phyloP scores from a whole-genome alignment of 139 green algal genomes.

The Chlorella vulgaris region DNA sequence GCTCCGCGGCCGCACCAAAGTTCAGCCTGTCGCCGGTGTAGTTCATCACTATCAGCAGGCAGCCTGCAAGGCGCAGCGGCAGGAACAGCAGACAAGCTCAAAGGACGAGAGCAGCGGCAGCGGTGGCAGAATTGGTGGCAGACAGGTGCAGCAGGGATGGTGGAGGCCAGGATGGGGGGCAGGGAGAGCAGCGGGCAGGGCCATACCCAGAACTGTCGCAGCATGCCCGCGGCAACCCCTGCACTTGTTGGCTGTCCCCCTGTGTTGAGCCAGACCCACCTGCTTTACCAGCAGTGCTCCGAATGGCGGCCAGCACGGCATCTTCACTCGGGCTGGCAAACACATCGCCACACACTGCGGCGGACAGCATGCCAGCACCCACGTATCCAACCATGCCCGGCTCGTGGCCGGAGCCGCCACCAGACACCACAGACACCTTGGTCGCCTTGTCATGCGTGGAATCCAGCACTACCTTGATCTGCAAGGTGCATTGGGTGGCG shows the following conservation, averaged over 20 bases:
- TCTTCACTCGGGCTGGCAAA: conserved; percentile 82
- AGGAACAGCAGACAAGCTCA: neutral
- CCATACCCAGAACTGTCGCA: too few species aligned
- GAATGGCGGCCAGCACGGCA: conserved; percentile 84
- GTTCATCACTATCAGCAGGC: conserved; percentile 86
- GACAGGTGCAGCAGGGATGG: too few species aligned
- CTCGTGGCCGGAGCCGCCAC: conserved; percentile 89
- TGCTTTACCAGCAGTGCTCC: conserved; percentile 47
- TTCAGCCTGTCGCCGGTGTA: conserved; percentile 95
- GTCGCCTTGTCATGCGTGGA: conserved; percentile 20
- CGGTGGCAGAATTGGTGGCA: too few species aligned
- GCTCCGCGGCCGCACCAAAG: conserved; percentile 91
- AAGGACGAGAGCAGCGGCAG: neutral
- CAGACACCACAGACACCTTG: conserved; percentile 70
- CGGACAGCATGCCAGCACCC: conserved; percentile 80
- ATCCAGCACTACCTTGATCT: conserved; percentile 62
- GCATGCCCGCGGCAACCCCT: too few species aligned
- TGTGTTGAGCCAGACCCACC: too few species aligned
- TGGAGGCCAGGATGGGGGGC: too few species aligned
- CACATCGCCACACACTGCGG: conserved; percentile 89
- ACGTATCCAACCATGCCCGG: conserved; percentile 84
- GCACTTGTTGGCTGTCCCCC: too few species aligned
- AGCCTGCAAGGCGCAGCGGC: conserved; percentile 53
- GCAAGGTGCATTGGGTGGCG: neutral
- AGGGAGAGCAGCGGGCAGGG: too few species aligned